These are phyloP conservation scores for Grosmannia huntii DNA, from an alignment of 2,329 filamentous ascomycete species.

Conservation along the genomic window DNA sequence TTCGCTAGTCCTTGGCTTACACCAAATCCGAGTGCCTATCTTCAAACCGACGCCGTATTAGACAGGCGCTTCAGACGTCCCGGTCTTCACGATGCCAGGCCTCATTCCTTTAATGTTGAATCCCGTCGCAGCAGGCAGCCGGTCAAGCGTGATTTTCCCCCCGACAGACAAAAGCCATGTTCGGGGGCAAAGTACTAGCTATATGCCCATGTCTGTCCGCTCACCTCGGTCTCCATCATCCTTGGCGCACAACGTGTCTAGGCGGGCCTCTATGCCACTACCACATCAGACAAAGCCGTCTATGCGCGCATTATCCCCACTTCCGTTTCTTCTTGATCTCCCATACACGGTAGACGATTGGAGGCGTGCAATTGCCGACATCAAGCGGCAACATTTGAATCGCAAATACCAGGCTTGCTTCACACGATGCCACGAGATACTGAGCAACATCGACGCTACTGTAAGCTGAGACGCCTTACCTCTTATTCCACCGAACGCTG, in stretches of 20 bases:
- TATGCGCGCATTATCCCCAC: constrained; percentile 13
- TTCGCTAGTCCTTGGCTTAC: not conserved
- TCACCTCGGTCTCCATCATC: not conserved
- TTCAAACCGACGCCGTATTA: not conserved
- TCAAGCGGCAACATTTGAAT: constrained; percentile 40
- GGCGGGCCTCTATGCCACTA: constrained; percentile 6
- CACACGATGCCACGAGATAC: constrained; percentile 37
- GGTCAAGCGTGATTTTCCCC: constrained; percentile 8
- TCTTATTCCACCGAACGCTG: not conserved
- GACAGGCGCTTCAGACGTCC: not conserved
- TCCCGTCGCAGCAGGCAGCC: constrained; percentile 6
- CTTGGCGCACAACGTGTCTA: not conserved
- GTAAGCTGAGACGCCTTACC: constrained; percentile 18
- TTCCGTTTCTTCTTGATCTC: constrained; percentile 15
- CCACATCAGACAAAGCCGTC: constrained; percentile 7
- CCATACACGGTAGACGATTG: constrained; percentile 36
- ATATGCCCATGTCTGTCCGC: not conserved
- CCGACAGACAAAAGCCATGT: not conserved
- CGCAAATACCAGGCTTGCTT: constrained; percentile 40
- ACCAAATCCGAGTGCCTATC: too few relatives aligned
- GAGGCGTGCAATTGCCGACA: constrained; percentile 35
- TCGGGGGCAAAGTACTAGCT: constrained; percentile 6
- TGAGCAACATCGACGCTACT: constrained; percentile 32
- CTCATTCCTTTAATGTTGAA: constrained; percentile 14
- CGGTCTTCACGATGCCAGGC: constrained; percentile 9